Base-by-base conservation (phyloP, 352 stramenopile species). In the Pythium pectinolyticum region DNA sequence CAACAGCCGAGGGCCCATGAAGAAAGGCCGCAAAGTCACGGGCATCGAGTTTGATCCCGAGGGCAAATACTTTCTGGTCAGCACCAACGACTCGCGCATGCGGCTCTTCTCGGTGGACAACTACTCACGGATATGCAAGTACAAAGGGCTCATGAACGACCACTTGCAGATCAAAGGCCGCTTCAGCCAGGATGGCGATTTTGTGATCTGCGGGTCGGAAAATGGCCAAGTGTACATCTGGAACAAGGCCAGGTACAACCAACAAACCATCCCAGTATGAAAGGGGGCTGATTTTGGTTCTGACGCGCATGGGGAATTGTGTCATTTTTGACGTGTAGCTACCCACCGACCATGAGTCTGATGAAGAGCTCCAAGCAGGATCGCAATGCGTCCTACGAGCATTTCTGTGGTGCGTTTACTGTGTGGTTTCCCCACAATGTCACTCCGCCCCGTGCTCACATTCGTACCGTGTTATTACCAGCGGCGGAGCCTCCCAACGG, bases 31-130 rank as follows among this genome's bases (percentile, higher is more conserved):
- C 32, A 97, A 97, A 57, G 90, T 97, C 28, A 97, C 88, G 2
- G 90, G 90, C 39, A 92, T 97, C 51, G 82, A 93, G 56, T 97
- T 97, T 59, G 78, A 90, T n/a, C 83, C 84, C 3, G 84, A 93
- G 58, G 84, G 82, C n/a, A 90, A 93, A 53, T 90, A 91, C 60
- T 91, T 97, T 54, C 73, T 97, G 57, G 87, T 97, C 37, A 97
- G 86, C 68, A 97, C 90, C 17, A 97, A 97, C 63, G 91, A 97
- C 70, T 95, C 80, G 28, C 80, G 91, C 22, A 94, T 97, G 78
- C 82, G 91, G 9, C 74, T 97, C 30, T 97, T 91, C 58, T 86
- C 77, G 10, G 86, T 94, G 41, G 89, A 97, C 74, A 94, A 96
- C 65, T 97, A 96, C 69, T 94, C 82, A 35, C 77, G 86, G 63